Conservation (phyloP, 2,329 filamentous ascomycete species). For the Ophiosphaerella korrae region DNA sequence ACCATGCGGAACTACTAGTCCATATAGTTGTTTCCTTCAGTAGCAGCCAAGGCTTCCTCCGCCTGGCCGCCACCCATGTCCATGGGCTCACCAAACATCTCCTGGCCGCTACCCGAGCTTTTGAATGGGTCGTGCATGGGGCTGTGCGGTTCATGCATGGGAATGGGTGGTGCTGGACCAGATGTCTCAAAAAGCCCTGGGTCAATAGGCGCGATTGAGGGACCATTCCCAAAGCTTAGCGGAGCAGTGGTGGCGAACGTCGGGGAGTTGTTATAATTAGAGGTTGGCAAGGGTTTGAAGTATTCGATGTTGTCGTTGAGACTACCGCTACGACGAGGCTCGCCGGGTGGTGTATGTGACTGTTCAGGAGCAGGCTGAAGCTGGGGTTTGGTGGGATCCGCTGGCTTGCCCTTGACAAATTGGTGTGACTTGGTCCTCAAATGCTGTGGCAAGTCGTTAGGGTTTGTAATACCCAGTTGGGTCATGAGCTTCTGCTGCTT, state of each 20-base stretch:
- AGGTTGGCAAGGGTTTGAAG: conserved; percentile 34
- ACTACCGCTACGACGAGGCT: conserved; percentile 35
- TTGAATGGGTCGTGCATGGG: conserved; percentile 46
- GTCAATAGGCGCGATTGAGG: conserved; percentile 41
- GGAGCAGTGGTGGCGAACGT: conserved; percentile 39
- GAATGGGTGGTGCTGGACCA: conserved; percentile 37
- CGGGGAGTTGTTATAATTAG: conserved; percentile 40
- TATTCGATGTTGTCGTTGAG: conserved; percentile 37
- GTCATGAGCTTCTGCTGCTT: conserved; percentile 95
- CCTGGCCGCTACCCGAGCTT: conserved; percentile 43
- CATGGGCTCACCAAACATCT: conserved; percentile 45
- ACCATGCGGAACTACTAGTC: conserved; percentile 28
- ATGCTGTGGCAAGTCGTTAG: conserved; percentile 85
- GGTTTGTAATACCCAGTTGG: conserved; percentile 85
- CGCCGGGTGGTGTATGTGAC: conserved; percentile 45
- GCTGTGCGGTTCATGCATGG: conserved; percentile 38
- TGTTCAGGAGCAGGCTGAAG: conserved; percentile 44
- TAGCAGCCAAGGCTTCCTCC: conserved; percentile 45
- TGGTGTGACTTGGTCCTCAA: conserved; percentile 69
- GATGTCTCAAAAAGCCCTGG: conserved; percentile 45
- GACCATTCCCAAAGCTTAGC: conserved; percentile 34
- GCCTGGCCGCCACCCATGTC: conserved; percentile 44
- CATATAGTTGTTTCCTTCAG: conserved; percentile 41
- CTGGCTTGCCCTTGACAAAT: conserved; percentile 64
- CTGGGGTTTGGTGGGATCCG: conserved; percentile 45